phyloP scores from a whole-genome alignment of 2,329 filamentous ascomycete species.

The Cladosporium sp. region DNA sequence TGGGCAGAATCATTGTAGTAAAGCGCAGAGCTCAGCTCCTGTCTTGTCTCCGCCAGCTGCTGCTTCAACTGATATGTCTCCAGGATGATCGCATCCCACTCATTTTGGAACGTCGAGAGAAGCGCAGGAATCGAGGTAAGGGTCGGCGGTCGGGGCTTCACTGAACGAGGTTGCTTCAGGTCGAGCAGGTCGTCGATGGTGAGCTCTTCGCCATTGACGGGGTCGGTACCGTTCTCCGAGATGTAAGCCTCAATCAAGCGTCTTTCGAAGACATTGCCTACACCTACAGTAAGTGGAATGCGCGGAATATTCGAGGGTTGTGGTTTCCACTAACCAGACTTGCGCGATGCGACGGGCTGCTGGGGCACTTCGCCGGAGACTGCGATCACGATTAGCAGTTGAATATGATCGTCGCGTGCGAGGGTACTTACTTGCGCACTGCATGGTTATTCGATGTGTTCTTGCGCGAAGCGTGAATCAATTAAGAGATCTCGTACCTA shows the following conservation, averaged over 20 bases:
- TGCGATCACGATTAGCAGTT: constrained; percentile 41
- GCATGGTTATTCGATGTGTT: constrained; percentile 30
- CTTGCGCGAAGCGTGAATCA: neutral
- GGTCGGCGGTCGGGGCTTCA: constrained; percentile 85
- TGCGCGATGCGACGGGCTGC: constrained; percentile 90
- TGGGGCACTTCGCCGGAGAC: constrained; percentile 97
- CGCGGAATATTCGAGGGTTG: constrained; percentile 32
- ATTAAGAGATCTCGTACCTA: neutral
- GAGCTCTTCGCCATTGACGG: constrained; percentile 82
- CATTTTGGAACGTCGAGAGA: constrained; percentile 92
- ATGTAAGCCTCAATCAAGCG: constrained; percentile 94
- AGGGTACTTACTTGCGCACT: constrained; percentile 41
- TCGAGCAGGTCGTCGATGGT: constrained; percentile 81
- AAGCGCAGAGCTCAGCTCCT: constrained; percentile 88
- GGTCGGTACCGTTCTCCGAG: constrained; percentile 87
- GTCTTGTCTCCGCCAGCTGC: constrained; percentile 82
- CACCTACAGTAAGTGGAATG: constrained; percentile 33
- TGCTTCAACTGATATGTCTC: constrained; percentile 91
- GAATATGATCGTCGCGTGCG: neutral
- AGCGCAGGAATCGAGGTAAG: constrained; percentile 95
- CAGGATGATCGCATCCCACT: constrained; percentile 92
- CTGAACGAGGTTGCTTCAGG: constrained; percentile 77
- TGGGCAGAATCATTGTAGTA: constrained; percentile 99
- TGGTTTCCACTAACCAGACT: constrained; percentile 67
- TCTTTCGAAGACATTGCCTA: constrained; percentile 90